Base-by-base conservation (phyloP, 2,329 filamentous ascomycete genomes). In the Fusarium palustre region DNA sequence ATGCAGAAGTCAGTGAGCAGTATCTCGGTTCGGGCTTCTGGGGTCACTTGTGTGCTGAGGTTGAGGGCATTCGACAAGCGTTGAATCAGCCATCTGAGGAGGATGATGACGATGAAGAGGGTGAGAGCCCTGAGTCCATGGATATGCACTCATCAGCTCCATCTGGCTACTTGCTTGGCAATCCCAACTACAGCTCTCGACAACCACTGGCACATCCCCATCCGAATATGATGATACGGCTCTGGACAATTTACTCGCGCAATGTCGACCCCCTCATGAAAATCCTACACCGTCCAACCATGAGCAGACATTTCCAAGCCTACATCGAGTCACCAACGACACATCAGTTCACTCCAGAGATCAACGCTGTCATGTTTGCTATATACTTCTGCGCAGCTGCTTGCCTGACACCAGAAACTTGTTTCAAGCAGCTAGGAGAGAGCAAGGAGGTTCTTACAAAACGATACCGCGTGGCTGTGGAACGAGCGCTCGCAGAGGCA, bases 201-300 rank as follows among this genome's bases (percentile, higher is more conserved):
- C 58, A 73, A 8, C 50, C 61, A 3, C 53, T 75, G 10, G 28
- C 36, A 20, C 82, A 84, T 38, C 82, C 82, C 25, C 61, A 77
- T 3, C 75, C 78, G 3, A 74, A 79, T 22, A 78, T 80, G 45
- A 79, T 83, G 52, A 72, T 76, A 24, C 77, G 75, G 30, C 74
- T 84, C 16, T 77, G 78, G 53, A 57, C 71, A 1, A 75, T 75
- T 13, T 84, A 79, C 68, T 79, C 78, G 53, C 71, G 73, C 33
- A 83, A 81, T 30, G 80, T 83, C 20, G 82, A 84, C 42, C 78
- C 81, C 49, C 74, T 82, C 34, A 71, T 84, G 61, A 84, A 84
- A 70, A 76, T 84, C 33, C 64, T 84, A 7, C 82, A 84, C 64
- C 76, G 78, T n/a, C 82, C 82, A 5, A 82, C 80, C 2, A 70